Evolutionary conservation across 2,329 filamentous ascomycete genomes (phyloP).

Genomic region (Apiospora koreana): DNA sequence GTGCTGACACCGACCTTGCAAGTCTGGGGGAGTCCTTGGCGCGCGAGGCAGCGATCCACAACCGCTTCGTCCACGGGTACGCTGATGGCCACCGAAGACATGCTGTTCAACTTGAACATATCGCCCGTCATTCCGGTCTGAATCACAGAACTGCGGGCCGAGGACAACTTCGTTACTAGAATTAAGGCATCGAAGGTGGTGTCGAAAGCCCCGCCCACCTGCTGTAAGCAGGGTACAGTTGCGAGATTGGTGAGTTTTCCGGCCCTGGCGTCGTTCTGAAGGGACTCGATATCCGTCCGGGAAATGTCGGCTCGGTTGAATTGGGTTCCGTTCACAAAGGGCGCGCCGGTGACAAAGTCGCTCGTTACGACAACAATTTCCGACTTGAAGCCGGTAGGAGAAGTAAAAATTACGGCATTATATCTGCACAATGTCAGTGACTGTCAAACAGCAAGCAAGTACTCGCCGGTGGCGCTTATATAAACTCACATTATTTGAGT

Average conservation of each 20-base stretch:
- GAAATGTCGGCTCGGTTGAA: conserved; percentile 37
- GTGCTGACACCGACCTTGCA: conserved; percentile 46
- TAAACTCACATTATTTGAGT: conserved; percentile 53
- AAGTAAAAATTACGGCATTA: conserved; percentile 52
- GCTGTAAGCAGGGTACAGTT: conserved; percentile 30
- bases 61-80: conserved; percentile 24
- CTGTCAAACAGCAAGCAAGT: not conserved
- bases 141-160: conserved; percentile 32
- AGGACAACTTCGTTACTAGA: conserved; percentile 31
- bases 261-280: conserved; percentile 36
- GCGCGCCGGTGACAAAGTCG: conserved; percentile 37
- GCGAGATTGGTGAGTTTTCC: conserved; percentile 33
- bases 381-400: conserved; percentile 35
- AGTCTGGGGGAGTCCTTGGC: conserved; percentile 23
- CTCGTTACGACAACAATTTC: conserved; percentile 37
- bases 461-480: not conserved
- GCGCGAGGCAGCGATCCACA: conserved; percentile 37
- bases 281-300: conserved; percentile 33
- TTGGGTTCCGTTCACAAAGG: conserved; percentile 36
- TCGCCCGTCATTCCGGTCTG: conserved; percentile 32
- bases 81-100: conserved; percentile 15
- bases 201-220: conserved; percentile 35
- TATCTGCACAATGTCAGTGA: conserved; percentile 37
- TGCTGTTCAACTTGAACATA: conserved; percentile 17
- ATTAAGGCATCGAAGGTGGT: conserved; percentile 35